Percentiles rank a stretch among this genome's conserved stretches.
Evolutionary conservation across 1,139 yeast genomes (phyloP).

Genomic region (Suhomyces anneliseae): DNA sequence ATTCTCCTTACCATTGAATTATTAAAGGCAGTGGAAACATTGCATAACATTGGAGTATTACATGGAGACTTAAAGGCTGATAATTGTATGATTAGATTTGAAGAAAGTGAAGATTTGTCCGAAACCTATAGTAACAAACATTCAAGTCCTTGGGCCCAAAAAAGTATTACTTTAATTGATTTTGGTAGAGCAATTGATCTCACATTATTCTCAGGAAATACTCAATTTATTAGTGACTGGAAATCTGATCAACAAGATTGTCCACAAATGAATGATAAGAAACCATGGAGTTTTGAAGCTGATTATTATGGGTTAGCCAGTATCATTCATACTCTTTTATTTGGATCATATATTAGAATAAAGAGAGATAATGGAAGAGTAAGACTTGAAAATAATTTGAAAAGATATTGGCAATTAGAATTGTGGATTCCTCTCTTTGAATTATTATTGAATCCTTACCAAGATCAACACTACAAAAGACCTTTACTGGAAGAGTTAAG

Average conservation of each 20-base stretch:
- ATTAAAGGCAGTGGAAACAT: constrained; percentile 55
- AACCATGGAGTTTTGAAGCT: constrained; percentile 77
- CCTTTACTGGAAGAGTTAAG: constrained; percentile 45
- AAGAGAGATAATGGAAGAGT: constrained; percentile 27
- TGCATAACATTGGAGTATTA: constrained; percentile 66
- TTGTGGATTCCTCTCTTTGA: constrained; percentile 74
- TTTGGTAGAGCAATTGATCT: constrained; percentile 83
- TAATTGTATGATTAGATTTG: constrained; percentile 74
- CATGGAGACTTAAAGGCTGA: constrained; percentile 90
- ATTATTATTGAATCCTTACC: constrained; percentile 59
- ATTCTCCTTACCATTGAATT: constrained; percentile 66
- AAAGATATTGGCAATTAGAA: constrained; percentile 75
- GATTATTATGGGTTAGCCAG: constrained; percentile 87
- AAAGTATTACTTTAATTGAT: constrained; percentile 71
- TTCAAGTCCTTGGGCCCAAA: constrained; percentile 47
- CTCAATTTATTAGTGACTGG: constrained; percentile 63
- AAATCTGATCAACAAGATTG: constrained; percentile 73
- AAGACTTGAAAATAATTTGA: constrained; percentile 48
- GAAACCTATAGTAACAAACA: constrained; percentile 36
- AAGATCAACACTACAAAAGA: constrained; percentile 16
- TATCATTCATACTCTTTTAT: constrained; percentile 69
- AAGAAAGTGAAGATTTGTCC: constrained; percentile 15
- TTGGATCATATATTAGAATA: constrained; percentile 62
- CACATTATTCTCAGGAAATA: constrained; percentile 47
- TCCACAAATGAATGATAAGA: constrained; percentile 61